A percentile compares a stretch with the other conserved stretches of the same genome.
These are phyloP conservation scores for Trypanosoma melophagium DNA, from an alignment of 208 protist genomes.

Conservation along the genomic window DNA sequence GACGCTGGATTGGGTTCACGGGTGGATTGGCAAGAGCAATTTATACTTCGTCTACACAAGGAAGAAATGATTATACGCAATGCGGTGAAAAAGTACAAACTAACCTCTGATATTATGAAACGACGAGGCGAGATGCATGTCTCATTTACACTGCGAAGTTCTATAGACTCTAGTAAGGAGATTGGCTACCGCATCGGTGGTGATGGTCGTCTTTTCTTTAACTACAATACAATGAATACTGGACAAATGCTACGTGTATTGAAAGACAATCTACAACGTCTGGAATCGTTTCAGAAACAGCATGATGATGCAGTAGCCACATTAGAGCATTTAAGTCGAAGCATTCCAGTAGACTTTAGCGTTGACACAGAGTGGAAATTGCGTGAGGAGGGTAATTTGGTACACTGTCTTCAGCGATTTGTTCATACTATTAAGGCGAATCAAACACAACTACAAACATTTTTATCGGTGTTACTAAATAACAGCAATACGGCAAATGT, in stretches of 20 bases:
- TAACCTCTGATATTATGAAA: conserved; percentile 72
- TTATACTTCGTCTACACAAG: conserved; percentile 58
- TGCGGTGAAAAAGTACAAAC: conserved; percentile 71
- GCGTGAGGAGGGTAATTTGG: conserved; percentile 62
- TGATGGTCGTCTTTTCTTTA: conserved; percentile 69
- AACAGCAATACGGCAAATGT: conserved; percentile 24
- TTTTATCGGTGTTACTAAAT: conserved; percentile 44
- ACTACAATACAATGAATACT: conserved; percentile 62
- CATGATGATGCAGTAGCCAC: conserved; percentile 55
- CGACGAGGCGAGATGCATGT: conserved; percentile 64
- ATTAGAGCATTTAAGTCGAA: conserved; percentile 73
- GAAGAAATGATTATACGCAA: conserved; percentile 72
- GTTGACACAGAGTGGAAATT: conserved; percentile 81
- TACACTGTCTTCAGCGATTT: conserved; percentile 57
- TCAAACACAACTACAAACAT: conserved; percentile 49
- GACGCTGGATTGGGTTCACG: conserved; percentile 48
- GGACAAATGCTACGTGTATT: conserved; percentile 78
- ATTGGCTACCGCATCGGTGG: conserved; percentile 75
- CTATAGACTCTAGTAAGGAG: conserved; percentile 37
- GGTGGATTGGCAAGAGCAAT: conserved; percentile 61
- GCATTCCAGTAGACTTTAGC: conserved; percentile 78
- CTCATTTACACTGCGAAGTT: conserved; percentile 51
- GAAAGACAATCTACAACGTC: conserved; percentile 66
- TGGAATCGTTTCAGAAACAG: conserved; percentile 56
- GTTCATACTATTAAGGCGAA: conserved; percentile 63